These are phyloP conservation scores for Cladosporium sp. DNA, from an alignment of 2,329 filamentous ascomycete species.

Conservation along the genomic window DNA sequence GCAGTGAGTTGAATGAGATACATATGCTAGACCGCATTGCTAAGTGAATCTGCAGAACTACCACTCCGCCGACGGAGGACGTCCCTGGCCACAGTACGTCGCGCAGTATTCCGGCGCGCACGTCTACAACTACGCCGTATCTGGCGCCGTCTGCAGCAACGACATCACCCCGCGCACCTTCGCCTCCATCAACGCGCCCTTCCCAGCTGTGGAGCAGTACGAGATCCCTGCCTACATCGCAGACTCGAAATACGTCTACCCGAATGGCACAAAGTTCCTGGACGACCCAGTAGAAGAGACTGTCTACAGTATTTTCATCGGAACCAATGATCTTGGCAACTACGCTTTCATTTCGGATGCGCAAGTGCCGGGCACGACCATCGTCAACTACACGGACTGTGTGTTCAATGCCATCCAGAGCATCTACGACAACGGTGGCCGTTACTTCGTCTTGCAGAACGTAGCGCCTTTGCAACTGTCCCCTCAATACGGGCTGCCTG, in stretches of 20 bases:
- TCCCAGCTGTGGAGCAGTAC: conserved; percentile 55
- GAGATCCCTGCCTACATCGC: conserved; percentile 52
- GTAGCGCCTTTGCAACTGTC: conserved; percentile 66
- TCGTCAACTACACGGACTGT: conserved; percentile 68
- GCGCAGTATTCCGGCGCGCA: conserved; percentile 59
- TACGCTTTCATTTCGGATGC: conserved; percentile 66
- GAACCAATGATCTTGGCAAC: conserved; percentile 75
- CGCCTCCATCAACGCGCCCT: conserved; percentile 53
- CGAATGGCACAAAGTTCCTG: conserved; percentile 46
- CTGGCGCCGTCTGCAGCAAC: conserved; percentile 73
- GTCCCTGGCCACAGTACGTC: conserved; percentile 69
- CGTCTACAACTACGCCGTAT: conserved; percentile 61
- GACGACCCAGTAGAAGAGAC: conserved; percentile 58
- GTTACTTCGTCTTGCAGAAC: conserved; percentile 74
- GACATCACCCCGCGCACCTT: conserved; percentile 62
- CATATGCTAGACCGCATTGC: not conserved
- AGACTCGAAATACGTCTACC: conserved; percentile 40
- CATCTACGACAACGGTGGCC: conserved; percentile 66
- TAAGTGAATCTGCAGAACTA: conserved; percentile 30
- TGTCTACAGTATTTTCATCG: conserved; percentile 77
- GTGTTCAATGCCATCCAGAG: conserved; percentile 64
- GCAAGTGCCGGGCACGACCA: conserved; percentile 60
- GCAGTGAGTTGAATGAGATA: conserved; percentile 39
- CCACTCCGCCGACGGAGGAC: conserved; percentile 64
- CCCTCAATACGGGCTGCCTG: conserved; percentile 64